Conservation (phyloP, 2,329 filamentous ascomycete genomes). For the Alternaria triticimaculans region DNA sequence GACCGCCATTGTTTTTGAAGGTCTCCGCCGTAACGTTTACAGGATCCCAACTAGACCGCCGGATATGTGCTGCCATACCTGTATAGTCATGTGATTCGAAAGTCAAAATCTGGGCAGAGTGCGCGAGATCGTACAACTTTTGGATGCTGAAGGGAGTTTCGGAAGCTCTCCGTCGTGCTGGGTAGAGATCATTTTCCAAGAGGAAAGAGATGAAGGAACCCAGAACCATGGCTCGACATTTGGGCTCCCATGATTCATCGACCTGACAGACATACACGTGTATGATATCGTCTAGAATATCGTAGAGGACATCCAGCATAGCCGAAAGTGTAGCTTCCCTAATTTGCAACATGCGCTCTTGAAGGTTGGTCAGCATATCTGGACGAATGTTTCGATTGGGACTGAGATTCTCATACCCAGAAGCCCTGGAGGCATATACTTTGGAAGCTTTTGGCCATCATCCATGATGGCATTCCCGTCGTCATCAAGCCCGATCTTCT, state of each 20-base stretch:
- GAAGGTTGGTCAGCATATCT: not conserved
- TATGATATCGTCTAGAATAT: slow-evolving; percentile 8
- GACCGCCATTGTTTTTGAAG: slow-evolving; percentile 8
- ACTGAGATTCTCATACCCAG: slow-evolving; percentile 1
- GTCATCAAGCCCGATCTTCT: slow-evolving; percentile 7
- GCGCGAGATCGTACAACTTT: slow-evolving; percentile 1
- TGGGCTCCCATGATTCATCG: slow-evolving; percentile 3
- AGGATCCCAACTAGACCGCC: slow-evolving; percentile 9
- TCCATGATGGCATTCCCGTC: not conserved
- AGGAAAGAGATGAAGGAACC: slow-evolving; percentile 11
- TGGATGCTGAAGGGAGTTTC: slow-evolving; percentile 13
- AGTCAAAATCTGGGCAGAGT: slow-evolving; percentile 2
- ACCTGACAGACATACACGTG: slow-evolving; percentile 11
- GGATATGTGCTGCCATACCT: slow-evolving; percentile 6
- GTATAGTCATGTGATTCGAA: slow-evolving; percentile 11
- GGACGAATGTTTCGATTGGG: not conserved
- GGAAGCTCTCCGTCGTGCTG: slow-evolving; percentile 4
- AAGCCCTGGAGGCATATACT: slow-evolving; percentile 12
- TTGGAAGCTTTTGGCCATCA: slow-evolving; percentile 1
- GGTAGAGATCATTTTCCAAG: slow-evolving; percentile 9
- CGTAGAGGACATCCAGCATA: slow-evolving; percentile 6
- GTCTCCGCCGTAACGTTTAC: slow-evolving; percentile 3
- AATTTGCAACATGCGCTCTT: slow-evolving; percentile 11
- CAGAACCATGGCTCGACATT: slow-evolving; percentile 7
- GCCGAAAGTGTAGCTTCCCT: slow-evolving; percentile 6